These are phyloP conservation scores for Fusarium abutilonis DNA, from an alignment of 2,329 filamentous ascomycete species.

Conservation along the genomic window DNA sequence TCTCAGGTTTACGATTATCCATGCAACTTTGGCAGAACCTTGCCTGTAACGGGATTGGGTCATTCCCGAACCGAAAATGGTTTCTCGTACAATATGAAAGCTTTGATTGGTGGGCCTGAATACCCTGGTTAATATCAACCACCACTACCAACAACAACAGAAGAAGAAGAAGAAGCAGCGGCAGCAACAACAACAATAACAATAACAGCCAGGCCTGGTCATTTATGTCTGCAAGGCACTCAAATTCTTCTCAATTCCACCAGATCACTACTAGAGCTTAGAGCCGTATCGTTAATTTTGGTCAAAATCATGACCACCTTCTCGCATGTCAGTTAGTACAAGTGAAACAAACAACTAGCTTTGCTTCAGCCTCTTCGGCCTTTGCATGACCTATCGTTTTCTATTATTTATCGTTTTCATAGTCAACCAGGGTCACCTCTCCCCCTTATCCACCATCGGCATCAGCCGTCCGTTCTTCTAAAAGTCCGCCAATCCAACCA, in stretches of 20 bases:
- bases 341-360: conserved; percentile 18
- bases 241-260: neutral
- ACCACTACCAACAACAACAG: neutral
- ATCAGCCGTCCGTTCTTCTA: conserved; percentile 3
- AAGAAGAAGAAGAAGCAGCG: too few species aligned
- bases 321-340: conserved; percentile 1
- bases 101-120: conserved; percentile 20
- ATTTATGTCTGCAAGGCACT: neutral
- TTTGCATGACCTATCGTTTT: conserved; percentile 3
- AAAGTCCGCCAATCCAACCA: conserved; percentile 30
- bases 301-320: neutral
- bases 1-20: conserved; percentile 19
- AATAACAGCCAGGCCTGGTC: neutral
- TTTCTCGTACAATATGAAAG: conserved; percentile 1
- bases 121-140: conserved; percentile 12
- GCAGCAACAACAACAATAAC: neutral
- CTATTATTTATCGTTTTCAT: conserved; percentile 17
- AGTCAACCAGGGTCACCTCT: conserved; percentile 6
- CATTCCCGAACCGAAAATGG: conserved; percentile 6
- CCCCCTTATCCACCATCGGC: conserved; percentile 12
- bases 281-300: neutral
- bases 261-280: neutral
- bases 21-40: neutral
- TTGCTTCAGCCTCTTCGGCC: neutral
- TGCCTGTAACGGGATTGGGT: neutral